A percentile compares a stretch with the other conserved stretches of the same genome.
phyloP scores from a whole-genome alignment of 1,284 basidiomycete species.

The Phenoliferia sp. region DNA sequence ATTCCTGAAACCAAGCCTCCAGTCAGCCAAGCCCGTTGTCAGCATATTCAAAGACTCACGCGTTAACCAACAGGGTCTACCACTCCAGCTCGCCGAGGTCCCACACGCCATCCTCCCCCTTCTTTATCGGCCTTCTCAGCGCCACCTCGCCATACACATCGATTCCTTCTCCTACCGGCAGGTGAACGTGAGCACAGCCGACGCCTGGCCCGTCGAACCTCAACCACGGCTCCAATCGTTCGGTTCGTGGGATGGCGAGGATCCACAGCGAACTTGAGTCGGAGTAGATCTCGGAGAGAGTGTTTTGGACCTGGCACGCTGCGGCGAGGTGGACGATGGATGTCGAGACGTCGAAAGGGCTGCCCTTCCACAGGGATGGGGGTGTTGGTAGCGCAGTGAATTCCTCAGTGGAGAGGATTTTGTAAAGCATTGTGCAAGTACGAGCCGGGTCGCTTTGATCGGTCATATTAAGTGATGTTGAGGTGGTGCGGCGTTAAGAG shows the following conservation, averaged over 20 bases:
- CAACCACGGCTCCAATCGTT: neutral
- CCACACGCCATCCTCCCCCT: neutral
- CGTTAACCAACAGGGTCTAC: too few relatives aligned
- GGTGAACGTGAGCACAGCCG: neutral
- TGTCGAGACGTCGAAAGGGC: neutral
- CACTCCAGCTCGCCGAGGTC: neutral
- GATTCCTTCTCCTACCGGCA: neutral
- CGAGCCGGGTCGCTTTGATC: too few relatives aligned
- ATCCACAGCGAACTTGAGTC: neutral
- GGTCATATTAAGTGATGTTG: too few relatives aligned
- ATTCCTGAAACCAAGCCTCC: too few relatives aligned
- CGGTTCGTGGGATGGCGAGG: neutral
- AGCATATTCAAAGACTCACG: too few relatives aligned
- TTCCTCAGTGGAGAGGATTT: neutral
- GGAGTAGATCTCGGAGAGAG: neutral
- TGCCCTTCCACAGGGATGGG: neutral
- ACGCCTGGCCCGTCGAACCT: neutral
- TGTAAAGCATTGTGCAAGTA: neutral
- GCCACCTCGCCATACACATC: conserved; percentile 1
- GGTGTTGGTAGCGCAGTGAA: neutral
- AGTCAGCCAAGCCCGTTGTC: too few relatives aligned
- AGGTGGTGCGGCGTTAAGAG: too few relatives aligned
- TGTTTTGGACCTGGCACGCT: neutral
- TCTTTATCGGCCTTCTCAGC: neutral
- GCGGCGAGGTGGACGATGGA: neutral